Conservation (phyloP, 1,139 yeast genomes). For the Debaryomyces sp. region DNA sequence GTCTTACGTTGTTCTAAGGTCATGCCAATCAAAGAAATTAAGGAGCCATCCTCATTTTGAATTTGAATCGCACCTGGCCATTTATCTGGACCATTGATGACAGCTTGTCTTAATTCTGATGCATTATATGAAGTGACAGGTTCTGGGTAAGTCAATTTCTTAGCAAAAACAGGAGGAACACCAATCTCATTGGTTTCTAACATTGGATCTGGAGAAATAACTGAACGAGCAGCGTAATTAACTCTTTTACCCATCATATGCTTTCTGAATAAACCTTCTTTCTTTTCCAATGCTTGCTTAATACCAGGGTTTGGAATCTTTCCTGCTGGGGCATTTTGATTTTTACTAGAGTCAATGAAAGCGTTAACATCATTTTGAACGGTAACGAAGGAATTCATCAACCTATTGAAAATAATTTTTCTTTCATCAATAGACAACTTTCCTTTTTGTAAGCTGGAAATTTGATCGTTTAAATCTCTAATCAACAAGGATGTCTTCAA, state of each 20-base stretch:
- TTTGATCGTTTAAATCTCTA: conserved; percentile 85
- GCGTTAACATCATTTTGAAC: conserved; percentile 95
- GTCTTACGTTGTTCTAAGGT: conserved; percentile 92
- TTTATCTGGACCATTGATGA: conserved; percentile 92
- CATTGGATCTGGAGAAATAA: conserved; percentile 98
- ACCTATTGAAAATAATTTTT: conserved; percentile 77
- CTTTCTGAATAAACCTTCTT: conserved; percentile 96
- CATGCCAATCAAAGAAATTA: conserved; percentile 85
- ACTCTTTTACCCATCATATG: conserved; percentile 99
- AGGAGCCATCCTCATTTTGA: conserved; percentile 94
- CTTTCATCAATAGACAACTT: conserved; percentile 64
- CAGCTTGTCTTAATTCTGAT: conserved; percentile 89
- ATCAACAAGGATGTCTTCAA: conserved; percentile 79
- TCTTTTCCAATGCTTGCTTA: conserved; percentile 96
- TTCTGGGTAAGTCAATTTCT: conserved; percentile 93
- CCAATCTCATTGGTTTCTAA: conserved; percentile 98
- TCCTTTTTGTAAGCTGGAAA: conserved; percentile 62
- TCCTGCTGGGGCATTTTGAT: conserved; percentile 70
- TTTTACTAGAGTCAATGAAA: conserved; percentile 89
- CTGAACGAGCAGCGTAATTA: conserved; percentile 98
- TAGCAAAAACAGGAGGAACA: conserved; percentile 98
- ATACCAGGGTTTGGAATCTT: conserved; percentile 88
- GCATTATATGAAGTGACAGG: conserved; percentile 96
- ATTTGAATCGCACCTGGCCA: conserved; percentile 99
- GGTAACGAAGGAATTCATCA: conserved; percentile 94